Conservation (phyloP, 2,329 filamentous ascomycete genomes). For the Ceratocystis eucalypticola region DNA sequence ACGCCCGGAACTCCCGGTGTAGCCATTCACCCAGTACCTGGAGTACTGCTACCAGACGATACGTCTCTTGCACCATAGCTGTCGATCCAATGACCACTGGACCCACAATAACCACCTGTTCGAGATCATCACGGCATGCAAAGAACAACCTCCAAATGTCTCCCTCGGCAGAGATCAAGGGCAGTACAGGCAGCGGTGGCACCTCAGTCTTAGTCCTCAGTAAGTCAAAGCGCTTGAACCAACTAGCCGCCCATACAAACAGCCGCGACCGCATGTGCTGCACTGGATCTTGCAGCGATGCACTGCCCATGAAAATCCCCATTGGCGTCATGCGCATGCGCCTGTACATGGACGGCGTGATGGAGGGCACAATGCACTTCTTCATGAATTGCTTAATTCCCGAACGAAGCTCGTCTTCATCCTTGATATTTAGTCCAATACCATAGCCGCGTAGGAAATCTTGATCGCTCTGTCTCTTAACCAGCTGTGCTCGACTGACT, state of each 20-base stretch:
- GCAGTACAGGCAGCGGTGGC: slow-evolving; percentile 11
- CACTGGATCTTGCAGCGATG: slow-evolving; percentile 7
- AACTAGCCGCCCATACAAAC: slow-evolving; percentile 17
- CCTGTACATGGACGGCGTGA: slow-evolving; percentile 15
- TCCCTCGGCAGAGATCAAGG: slow-evolving; percentile 14
- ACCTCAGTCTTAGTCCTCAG: slow-evolving; percentile 1
- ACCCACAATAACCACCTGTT: slow-evolving; percentile 9
- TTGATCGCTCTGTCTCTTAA: slow-evolving; percentile 12
- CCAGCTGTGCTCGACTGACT: background rate
- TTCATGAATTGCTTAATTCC: slow-evolving; percentile 10
- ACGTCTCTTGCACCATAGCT: slow-evolving; percentile 14
- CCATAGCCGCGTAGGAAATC: slow-evolving; percentile 11
- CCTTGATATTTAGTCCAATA: slow-evolving; percentile 8
- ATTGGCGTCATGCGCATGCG: slow-evolving; percentile 9
- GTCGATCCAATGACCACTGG: slow-evolving; percentile 18
- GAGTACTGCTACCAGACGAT: slow-evolving; percentile 11
- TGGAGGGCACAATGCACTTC: background rate
- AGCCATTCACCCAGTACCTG: slow-evolving; percentile 12
- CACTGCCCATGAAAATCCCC: slow-evolving; percentile 15
- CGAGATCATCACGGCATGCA: slow-evolving; percentile 13
- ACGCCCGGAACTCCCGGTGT: slow-evolving; percentile 6
- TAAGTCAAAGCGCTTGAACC: slow-evolving; percentile 16
- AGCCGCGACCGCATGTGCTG: slow-evolving; percentile 8
- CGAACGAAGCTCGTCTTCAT: background rate
- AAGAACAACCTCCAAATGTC: slow-evolving; percentile 17